Conservation (phyloP, 179 eudicot genomes). For the Carnegiea gigantea region DNA sequence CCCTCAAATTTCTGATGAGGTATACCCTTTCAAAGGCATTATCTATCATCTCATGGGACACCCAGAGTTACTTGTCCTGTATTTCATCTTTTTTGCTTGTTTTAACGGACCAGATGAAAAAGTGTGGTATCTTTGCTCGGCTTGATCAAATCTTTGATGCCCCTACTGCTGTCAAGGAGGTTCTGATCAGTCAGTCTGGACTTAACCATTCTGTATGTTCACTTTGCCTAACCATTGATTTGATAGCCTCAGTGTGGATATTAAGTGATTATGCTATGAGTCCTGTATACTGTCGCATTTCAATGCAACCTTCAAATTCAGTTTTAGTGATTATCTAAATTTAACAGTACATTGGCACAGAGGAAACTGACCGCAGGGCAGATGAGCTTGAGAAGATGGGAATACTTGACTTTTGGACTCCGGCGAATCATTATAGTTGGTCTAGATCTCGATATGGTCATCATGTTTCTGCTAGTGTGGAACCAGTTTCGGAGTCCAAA, state of each 20-base stretch:
- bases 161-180: conserved; percentile 87
- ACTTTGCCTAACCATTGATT: conserved; percentile 22
- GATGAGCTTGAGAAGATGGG: conserved; percentile 62
- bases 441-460: conserved; percentile 80
- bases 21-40: conserved; percentile 24
- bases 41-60: conserved; percentile 8
- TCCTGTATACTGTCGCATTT: background rate
- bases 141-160: conserved; percentile 96
- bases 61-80: background rate
- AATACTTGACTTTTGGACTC: conserved; percentile 87
- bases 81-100: conserved; percentile 7
- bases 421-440: conserved; percentile 87
- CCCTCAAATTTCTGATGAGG: conserved; percentile 60
- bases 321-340: conserved; percentile 8
- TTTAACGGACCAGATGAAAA: conserved; percentile 53
- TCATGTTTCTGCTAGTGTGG: conserved; percentile 80
- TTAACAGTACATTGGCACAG: conserved; percentile 77
- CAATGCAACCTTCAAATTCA: background rate
- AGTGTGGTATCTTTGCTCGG: conserved; percentile 72
- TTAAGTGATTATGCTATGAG: background rate
- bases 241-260: conserved; percentile 5
- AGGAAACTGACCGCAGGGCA: conserved; percentile 76
- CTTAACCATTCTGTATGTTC: conserved; percentile 73
- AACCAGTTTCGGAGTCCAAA: conserved; percentile 56
- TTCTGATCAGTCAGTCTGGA: conserved; percentile 65